Evolutionary conservation across 345 rosid species (phyloP).

Genomic region (Gossypium turneri): DNA sequence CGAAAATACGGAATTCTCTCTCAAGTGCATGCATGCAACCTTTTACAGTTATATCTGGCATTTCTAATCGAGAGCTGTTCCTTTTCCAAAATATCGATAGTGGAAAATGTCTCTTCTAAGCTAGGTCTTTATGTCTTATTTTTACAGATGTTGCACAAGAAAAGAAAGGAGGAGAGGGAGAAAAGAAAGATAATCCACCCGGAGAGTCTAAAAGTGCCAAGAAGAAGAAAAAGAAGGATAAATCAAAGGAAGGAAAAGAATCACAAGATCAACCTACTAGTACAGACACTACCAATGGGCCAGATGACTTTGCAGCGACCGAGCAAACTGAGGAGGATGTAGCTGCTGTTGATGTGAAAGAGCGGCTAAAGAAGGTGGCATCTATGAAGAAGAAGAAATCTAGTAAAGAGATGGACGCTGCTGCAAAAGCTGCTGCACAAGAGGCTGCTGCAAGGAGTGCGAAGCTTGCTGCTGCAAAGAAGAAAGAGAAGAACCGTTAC

Average conservation of each 20-base stretch:
- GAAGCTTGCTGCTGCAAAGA: constrained; percentile 68
- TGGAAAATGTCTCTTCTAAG: not conserved
- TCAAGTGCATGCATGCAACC: not conserved
- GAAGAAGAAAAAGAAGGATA: constrained; percentile 63
- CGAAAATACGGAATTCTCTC: not conserved
- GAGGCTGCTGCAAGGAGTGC: constrained; percentile 77
- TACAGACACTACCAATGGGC: constrained; percentile 23
- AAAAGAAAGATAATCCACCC: constrained; percentile 43
- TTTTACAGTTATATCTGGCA: not conserved
- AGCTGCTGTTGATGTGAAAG: constrained; percentile 50
- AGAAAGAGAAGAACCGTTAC: constrained; percentile 72
- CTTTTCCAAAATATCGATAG: not conserved
- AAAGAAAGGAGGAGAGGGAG: constrained; percentile 40
- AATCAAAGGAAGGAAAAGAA: constrained; percentile 47
- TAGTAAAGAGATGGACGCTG: constrained; percentile 37
- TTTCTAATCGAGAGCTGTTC: not conserved
- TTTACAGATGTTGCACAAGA: constrained; percentile 42
- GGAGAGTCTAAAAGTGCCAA: constrained; percentile 53
- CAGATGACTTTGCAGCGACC: constrained; percentile 26
- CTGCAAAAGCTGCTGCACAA: constrained; percentile 59
- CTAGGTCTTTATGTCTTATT: not conserved
- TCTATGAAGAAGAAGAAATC: constrained; percentile 8
- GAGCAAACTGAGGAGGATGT: constrained; percentile 40
- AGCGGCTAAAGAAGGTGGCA: constrained; percentile 32
- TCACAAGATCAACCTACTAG: constrained; percentile 32